These are phyloP conservation scores for Phytophthora palmivora DNA, from an alignment of 352 stramenopile genomes.

Conservation along the genomic window DNA sequence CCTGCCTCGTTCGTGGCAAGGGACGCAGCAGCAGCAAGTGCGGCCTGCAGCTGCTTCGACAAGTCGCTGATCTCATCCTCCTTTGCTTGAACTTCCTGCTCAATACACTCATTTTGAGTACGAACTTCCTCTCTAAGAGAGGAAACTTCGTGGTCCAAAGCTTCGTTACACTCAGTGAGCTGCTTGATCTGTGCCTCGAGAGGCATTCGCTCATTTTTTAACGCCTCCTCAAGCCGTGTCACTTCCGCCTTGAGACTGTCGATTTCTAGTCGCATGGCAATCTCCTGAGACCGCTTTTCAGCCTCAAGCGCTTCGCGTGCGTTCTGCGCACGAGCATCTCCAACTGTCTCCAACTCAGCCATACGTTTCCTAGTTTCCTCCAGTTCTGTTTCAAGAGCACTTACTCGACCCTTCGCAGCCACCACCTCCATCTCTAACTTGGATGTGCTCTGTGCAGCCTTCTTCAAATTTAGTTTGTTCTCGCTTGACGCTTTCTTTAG, in stretches of 20 bases:
- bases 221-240: constrained; percentile 25
- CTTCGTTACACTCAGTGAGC: constrained; percentile 41
- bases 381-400: constrained; percentile 45
- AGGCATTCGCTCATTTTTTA: constrained; percentile 35
- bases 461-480: constrained; percentile 66
- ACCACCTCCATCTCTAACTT: constrained; percentile 58
- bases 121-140: constrained; percentile 46
- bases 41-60: constrained; percentile 55
- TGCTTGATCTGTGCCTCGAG: constrained; percentile 49
- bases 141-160: constrained; percentile 37
- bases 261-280: constrained; percentile 37
- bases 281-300: constrained; percentile 38
- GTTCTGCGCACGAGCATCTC: constrained; percentile 25
- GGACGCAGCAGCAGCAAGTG: constrained; percentile 35
- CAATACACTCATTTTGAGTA: constrained; percentile 44
- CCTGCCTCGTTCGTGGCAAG: constrained; percentile 31
- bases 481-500: constrained; percentile 82
- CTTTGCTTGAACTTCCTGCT: constrained; percentile 59
- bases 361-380: constrained; percentile 33
- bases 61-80: constrained; percentile 60
- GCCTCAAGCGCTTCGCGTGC: constrained; percentile 33
- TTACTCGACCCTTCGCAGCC: constrained; percentile 47
- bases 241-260: constrained; percentile 46
- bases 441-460: constrained; percentile 46
- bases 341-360: constrained; percentile 30